phyloP scores from a whole-genome alignment of 352 stramenopile genomes.

The Globisporangium solare region DNA sequence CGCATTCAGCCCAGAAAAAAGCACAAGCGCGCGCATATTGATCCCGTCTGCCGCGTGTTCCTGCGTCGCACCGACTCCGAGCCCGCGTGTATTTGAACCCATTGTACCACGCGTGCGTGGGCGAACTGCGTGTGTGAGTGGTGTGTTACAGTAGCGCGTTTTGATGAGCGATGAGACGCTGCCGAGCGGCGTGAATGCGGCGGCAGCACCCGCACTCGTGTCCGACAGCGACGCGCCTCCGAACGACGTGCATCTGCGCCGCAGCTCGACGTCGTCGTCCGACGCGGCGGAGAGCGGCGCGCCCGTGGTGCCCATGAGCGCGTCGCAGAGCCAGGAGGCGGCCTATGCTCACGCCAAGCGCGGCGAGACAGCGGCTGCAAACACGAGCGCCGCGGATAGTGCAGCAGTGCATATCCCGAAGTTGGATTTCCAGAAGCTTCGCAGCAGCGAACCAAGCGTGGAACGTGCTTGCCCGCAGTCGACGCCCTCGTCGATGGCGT shows the following conservation, averaged over 20 bases:
- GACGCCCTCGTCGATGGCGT: background rate
- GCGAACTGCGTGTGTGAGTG: too few relatives aligned
- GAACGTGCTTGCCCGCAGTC: background rate
- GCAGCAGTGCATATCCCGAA: background rate
- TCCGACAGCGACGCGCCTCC: background rate
- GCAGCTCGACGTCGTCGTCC: conserved; percentile 14
- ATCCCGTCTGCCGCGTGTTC: background rate
- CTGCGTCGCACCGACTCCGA: background rate
- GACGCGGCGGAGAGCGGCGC: conserved; percentile 10
- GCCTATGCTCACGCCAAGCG: background rate
- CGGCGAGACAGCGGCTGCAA: background rate
- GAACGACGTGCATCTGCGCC: conserved; percentile 1
- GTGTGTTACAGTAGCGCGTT: too few relatives aligned
- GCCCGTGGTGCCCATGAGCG: conserved; percentile 6
- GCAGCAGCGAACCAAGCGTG: background rate
- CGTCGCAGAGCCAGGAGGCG: background rate
- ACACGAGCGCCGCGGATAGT: background rate
- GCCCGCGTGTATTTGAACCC: too few relatives aligned
- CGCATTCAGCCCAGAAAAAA: conserved; percentile 1
- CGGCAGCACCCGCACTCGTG: too few relatives aligned
- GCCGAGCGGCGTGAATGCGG: background rate
- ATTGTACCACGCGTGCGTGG: too few relatives aligned
- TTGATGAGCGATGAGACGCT: background rate
- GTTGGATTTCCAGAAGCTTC: conserved; percentile 6
- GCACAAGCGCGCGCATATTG: background rate